Evolutionary conservation across 257 asterid genomes (phyloP).

Genomic region (Apocynum venetum): DNA sequence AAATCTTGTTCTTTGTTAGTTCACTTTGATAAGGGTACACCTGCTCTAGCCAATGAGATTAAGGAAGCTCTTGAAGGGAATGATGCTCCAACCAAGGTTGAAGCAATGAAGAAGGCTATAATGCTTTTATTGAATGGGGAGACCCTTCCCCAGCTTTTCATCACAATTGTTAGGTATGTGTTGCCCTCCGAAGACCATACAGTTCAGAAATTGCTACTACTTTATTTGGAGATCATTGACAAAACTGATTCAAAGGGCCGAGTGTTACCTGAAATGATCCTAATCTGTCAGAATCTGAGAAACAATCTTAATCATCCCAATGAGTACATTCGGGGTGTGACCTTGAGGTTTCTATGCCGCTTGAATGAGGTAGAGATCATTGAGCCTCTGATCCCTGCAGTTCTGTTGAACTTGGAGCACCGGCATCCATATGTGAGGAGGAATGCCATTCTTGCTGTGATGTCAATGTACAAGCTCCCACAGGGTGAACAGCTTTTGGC

Average conservation of each 20-base stretch:
- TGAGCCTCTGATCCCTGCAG: conserved; percentile 86
- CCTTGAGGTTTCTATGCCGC: conserved; percentile 91
- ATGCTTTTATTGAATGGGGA: conserved; percentile 93
- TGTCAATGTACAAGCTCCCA: conserved; percentile 84
- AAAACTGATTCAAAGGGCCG: conserved; percentile 84
- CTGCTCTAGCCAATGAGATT: conserved; percentile 89
- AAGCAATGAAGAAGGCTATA: conserved; percentile 80
- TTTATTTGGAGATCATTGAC: conserved; percentile 79
- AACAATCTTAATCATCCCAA: conserved; percentile 91
- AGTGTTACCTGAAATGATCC: conserved; percentile 83
- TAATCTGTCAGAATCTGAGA: conserved; percentile 83
- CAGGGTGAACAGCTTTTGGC: conserved; percentile 87
- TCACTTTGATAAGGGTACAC: conserved; percentile 85
- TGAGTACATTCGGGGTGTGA: conserved; percentile 87
- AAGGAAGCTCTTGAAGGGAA: conserved; percentile 90
- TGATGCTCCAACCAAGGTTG: conserved; percentile 72
- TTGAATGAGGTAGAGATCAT: conserved; percentile 77
- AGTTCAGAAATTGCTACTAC: conserved; percentile 65
- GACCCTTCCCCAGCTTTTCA: conserved; percentile 80
- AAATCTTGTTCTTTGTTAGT: conserved; percentile 75
- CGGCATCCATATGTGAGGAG: conserved; percentile 79
- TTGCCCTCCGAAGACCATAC: conserved; percentile 90
- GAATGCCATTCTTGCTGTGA: conserved; percentile 82
- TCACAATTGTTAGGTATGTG: conserved; percentile 81
- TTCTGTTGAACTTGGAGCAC: conserved; percentile 78